These are phyloP conservation scores for Huntiella decipiens DNA, from an alignment of 2,329 filamentous ascomycete genomes.

Conservation along the genomic window DNA sequence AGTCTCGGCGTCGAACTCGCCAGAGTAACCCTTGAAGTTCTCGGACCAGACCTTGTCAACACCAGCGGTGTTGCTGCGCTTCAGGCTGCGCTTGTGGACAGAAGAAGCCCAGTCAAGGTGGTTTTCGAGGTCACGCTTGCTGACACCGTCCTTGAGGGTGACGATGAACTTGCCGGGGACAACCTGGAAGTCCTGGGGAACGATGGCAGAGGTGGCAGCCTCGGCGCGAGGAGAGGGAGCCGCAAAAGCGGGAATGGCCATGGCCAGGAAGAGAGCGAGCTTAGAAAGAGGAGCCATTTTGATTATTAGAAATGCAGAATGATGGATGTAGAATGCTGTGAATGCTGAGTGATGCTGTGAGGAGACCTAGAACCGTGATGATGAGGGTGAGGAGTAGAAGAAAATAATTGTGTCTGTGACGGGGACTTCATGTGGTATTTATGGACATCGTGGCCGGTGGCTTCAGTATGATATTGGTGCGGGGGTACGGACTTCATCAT, in stretches of 20 bases:
- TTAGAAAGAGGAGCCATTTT: conserved; percentile 8
- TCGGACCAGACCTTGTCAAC: conserved; percentile 18
- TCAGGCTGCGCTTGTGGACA: conserved; percentile 18
- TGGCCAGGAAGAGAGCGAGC: conserved; percentile 1
- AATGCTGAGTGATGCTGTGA: neutral
- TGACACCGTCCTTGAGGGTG: conserved; percentile 22
- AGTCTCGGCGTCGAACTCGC: conserved; percentile 23
- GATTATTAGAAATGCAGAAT: no score
- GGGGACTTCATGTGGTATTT: no score
- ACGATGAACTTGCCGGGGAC: conserved; percentile 25
- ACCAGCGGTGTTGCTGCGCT: conserved; percentile 18
- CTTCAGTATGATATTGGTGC: no score
- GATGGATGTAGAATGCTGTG: neutral
- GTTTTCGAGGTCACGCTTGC: conserved; percentile 17
- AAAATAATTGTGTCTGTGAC: no score
- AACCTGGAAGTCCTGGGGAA: conserved; percentile 1
- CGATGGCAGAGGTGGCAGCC: neutral
- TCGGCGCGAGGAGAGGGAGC: conserved; percentile 3
- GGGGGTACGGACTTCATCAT: no score
- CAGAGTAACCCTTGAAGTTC: conserved; percentile 22
- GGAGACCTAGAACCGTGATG: neutral
- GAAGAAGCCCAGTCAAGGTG: conserved; percentile 19
- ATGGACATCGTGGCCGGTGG: no score
- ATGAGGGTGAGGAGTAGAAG: neutral
- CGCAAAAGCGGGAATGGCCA: conserved; percentile 5